Evolutionary conservation across 2,329 filamentous ascomycete genomes (phyloP).

Genomic region (Hymenotorrendiella dingleyae): DNA sequence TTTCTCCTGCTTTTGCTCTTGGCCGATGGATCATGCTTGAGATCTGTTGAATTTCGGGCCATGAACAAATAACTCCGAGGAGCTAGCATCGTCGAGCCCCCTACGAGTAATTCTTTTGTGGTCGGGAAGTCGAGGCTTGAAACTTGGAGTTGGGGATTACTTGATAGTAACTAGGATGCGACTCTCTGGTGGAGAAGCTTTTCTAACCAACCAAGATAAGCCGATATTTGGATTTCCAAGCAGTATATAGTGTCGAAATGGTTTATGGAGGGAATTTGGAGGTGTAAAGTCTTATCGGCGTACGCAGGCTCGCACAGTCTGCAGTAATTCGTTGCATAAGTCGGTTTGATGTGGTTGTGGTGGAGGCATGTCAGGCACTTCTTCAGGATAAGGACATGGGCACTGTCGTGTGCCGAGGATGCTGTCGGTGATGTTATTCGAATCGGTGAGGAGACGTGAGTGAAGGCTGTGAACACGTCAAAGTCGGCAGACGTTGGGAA

Average conservation of each 20-base stretch:
- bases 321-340: constrained; percentile 12
- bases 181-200: neutral
- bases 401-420: neutral
- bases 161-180: constrained; percentile 11
- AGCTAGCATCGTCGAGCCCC: constrained; percentile 21
- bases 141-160: constrained; percentile 12
- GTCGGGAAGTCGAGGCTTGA: too few species aligned
- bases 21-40: constrained; percentile 14
- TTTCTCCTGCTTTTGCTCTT: constrained; percentile 3
- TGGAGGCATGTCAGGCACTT: constrained; percentile 16
- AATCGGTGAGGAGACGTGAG: neutral
- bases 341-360: constrained; percentile 13
- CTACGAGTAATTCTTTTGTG: too few species aligned
- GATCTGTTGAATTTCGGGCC: constrained; percentile 11
- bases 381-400: neutral
- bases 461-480: neutral
- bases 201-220: neutral
- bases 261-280: neutral
- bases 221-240: neutral
- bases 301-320: constrained; percentile 9
- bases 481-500: neutral
- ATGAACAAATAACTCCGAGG: constrained; percentile 25
- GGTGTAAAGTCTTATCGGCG: constrained; percentile 10
- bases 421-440: neutral
- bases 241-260: too few species aligned